Conservation (phyloP, 2,329 filamentous ascomycete species). For the Phoma sp. region DNA sequence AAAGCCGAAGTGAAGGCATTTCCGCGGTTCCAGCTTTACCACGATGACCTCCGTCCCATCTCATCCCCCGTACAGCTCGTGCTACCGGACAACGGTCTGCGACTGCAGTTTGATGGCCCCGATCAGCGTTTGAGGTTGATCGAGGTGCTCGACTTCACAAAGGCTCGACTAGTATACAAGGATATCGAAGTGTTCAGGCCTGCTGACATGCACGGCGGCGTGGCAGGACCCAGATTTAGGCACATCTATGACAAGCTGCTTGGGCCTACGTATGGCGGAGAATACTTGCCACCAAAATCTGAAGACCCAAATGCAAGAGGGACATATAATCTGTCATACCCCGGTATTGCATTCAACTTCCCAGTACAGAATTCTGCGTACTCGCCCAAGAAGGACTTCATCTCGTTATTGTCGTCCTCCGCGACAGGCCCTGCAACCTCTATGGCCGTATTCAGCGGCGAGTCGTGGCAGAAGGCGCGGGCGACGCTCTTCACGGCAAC, state of each 20-base stretch:
- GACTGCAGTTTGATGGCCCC: conserved; percentile 89
- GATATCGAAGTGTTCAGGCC: conserved; percentile 79
- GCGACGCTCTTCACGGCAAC: conserved; percentile 77
- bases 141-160: conserved; percentile 89
- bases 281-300: conserved; percentile 76
- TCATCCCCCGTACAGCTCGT: conserved; percentile 75
- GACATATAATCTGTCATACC: conserved; percentile 91
- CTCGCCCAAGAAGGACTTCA: conserved; percentile 79
- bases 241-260: conserved; percentile 94
- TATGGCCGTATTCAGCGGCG: conserved; percentile 90
- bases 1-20: conserved; percentile 87
- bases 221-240: conserved; percentile 75
- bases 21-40: conserved; percentile 81
- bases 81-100: conserved; percentile 84
- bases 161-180: conserved; percentile 83
- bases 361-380: conserved; percentile 77
- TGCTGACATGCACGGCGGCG: conserved; percentile 36
- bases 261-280: conserved; percentile 91
- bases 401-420: conserved; percentile 81
- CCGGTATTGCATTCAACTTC: conserved; percentile 92
- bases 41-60: conserved; percentile 78
- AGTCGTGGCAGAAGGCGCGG: conserved; percentile 88
- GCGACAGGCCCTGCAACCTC: conserved; percentile 78
- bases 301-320: conserved; percentile 64
- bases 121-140: conserved; percentile 91